These are phyloP conservation scores for Macrocystidia cucumis DNA, from an alignment of 1,284 basidiomycete species.

Conservation along the genomic window DNA sequence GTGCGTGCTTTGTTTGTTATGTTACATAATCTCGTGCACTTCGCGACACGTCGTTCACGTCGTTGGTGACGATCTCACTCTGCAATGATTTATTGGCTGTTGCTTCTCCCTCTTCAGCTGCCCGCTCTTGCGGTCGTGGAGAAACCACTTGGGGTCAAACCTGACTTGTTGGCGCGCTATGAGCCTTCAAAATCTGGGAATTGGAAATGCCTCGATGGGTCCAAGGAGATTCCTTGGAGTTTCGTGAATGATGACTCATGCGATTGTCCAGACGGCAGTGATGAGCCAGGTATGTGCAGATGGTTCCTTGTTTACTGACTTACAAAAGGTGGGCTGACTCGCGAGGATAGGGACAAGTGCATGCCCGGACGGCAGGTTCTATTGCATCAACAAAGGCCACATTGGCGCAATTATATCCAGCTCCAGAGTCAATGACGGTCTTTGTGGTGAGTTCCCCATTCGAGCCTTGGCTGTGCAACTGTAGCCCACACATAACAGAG, in stretches of 20 bases:
- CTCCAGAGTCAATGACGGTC: conserved; percentile 88
- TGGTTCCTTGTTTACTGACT: neutral
- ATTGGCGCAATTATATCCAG: conserved; percentile 74
- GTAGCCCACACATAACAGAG: conserved; percentile 40
- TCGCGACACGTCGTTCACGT: conserved; percentile 22
- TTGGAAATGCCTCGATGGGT: conserved; percentile 72
- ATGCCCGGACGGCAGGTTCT: conserved; percentile 74
- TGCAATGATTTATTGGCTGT: conserved; percentile 39
- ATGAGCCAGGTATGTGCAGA: conserved; percentile 69
- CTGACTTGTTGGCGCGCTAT: conserved; percentile 39
- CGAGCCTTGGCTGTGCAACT: neutral
- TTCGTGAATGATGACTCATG: conserved; percentile 94
- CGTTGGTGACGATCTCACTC: conserved; percentile 1
- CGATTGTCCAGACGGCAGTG: conserved; percentile 89
- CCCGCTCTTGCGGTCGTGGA: conserved; percentile 29
- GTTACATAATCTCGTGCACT: conserved; percentile 19
- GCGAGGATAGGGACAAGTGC: conserved; percentile 70
- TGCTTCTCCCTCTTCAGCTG: conserved; percentile 30
- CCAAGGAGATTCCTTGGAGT: conserved; percentile 63
- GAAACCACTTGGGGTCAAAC: conserved; percentile 43
- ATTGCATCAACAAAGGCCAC: conserved; percentile 87
- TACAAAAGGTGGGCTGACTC: conserved; percentile 4
- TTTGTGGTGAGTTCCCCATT: conserved; percentile 67
- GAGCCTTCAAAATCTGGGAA: conserved; percentile 34
- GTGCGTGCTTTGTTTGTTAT: conserved; percentile 28